phyloP scores from a whole-genome alignment of 306 rosid species.

The Bauhinia variegata region DNA sequence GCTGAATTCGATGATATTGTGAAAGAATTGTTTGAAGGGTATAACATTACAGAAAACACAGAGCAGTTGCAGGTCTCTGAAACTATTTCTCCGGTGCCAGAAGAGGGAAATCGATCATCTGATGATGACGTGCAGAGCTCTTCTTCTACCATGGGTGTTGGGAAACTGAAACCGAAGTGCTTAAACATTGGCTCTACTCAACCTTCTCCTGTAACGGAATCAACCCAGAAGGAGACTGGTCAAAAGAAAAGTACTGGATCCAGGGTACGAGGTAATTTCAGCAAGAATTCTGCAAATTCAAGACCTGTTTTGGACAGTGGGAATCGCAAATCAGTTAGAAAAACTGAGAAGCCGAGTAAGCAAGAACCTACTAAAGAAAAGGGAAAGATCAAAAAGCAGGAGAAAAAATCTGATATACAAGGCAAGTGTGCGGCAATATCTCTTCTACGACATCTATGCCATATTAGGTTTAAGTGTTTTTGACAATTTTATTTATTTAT shows the following conservation, averaged over 20 bases:
- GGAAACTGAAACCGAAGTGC: constrained; percentile 60
- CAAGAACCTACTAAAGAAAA: constrained; percentile 48
- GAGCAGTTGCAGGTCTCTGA: constrained; percentile 71
- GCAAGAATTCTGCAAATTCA: constrained; percentile 47
- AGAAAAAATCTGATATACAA: constrained; percentile 47
- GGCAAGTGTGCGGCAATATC: constrained; percentile 42
- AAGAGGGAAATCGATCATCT: constrained; percentile 66
- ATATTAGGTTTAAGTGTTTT: constrained; percentile 5
- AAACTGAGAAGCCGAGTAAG: constrained; percentile 58
- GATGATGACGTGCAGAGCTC: constrained; percentile 74
- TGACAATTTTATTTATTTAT: constrained; percentile 8
- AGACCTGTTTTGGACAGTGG: constrained; percentile 47
- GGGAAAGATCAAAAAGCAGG: constrained; percentile 50
- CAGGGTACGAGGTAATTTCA: constrained; percentile 47
- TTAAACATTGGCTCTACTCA: constrained; percentile 51
- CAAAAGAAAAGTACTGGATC: constrained; percentile 45
- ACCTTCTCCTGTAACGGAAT: constrained; percentile 44
- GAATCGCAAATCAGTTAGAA: constrained; percentile 43
- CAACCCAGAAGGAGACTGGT: constrained; percentile 48
- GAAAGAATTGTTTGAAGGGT: constrained; percentile 62
- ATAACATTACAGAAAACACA: constrained; percentile 41
- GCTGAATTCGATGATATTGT: constrained; percentile 54
- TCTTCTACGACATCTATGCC: not conserved
- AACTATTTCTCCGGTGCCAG: constrained; percentile 64
- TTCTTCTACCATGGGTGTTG: constrained; percentile 47